Conservation (phyloP, 495 filamentous ascomycete species). For the Trichoderma gamsii region DNA sequence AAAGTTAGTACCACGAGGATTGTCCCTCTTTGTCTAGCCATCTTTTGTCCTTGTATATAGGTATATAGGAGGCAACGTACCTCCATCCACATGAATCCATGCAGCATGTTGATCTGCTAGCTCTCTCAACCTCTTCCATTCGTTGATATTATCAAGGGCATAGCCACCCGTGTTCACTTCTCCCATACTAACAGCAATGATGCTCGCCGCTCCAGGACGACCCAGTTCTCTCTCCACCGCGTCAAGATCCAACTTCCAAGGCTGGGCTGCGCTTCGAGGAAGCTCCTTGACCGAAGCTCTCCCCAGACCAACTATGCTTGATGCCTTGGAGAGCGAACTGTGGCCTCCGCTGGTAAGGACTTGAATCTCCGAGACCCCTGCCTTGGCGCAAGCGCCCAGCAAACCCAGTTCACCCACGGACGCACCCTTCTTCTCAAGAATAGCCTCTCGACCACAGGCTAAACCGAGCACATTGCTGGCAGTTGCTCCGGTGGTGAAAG, state of each 20-base stretch:
- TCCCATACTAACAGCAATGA: conserved; percentile 72
- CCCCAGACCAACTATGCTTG: conserved; percentile 73
- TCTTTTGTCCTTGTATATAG: not conserved
- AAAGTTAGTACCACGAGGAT: not conserved
- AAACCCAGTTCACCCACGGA: conserved; percentile 65
- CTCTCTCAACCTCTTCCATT: conserved; percentile 57
- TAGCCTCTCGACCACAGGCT: conserved; percentile 66
- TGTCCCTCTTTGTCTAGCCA: no score
- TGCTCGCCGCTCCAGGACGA: conserved; percentile 50
- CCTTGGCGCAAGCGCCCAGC: conserved; percentile 54
- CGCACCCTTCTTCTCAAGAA: conserved; percentile 41
- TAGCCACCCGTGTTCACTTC: conserved; percentile 92
- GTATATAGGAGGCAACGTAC: conserved; percentile 27
- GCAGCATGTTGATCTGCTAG: conserved; percentile 69
- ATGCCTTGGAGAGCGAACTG: conserved; percentile 76
- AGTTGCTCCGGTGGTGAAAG: conserved; percentile 87
- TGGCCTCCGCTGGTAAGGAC: conserved; percentile 77
- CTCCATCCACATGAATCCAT: conserved; percentile 88
- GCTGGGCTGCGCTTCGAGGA: conserved; percentile 41
- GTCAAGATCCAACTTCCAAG: conserved; percentile 63
- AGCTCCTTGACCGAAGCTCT: conserved; percentile 59
- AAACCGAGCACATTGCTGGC: conserved; percentile 78
- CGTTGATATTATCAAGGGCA: conserved; percentile 52
- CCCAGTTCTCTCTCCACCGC: conserved; percentile 45
- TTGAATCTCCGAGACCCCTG: conserved; percentile 61